phyloP scores from a whole-genome alignment of 495 filamentous ascomycete genomes.

The Hypomontagnella monticulosa region DNA sequence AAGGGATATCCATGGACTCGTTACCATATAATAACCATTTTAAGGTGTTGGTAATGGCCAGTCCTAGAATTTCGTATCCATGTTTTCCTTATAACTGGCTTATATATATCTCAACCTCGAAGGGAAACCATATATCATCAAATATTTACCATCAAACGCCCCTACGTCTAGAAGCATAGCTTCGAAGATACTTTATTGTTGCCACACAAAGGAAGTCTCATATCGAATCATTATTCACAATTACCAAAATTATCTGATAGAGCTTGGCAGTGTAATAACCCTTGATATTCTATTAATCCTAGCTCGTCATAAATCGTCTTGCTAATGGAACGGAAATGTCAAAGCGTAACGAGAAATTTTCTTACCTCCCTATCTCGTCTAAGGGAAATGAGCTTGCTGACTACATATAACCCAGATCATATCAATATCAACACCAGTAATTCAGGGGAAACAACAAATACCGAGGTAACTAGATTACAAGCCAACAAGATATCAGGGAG shows the following conservation, averaged over 20 bases:
- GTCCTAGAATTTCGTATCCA: too few relatives aligned
- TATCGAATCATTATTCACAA: slow-evolving; percentile 89
- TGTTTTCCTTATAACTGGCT: too few relatives aligned
- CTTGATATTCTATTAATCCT: slow-evolving; percentile 77
- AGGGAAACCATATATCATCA: too few relatives aligned
- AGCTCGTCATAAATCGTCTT: slow-evolving; percentile 87
- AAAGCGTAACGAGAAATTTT: slow-evolving; percentile 81
- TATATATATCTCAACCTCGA: too few relatives aligned
- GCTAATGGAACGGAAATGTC: slow-evolving; percentile 93
- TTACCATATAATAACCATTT: too few relatives aligned
- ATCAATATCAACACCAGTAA: slow-evolving; percentile 38
- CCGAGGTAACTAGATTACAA: slow-evolving; percentile 3
- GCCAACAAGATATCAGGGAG: not conserved
- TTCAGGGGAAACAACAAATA: not conserved
- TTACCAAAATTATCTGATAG: slow-evolving; percentile 70
- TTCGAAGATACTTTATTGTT: too few relatives aligned
- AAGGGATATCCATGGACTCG: too few relatives aligned
- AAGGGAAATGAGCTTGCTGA: slow-evolving; percentile 90
- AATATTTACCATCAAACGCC: too few relatives aligned
- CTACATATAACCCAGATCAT: slow-evolving; percentile 82
- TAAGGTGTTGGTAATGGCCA: too few relatives aligned
- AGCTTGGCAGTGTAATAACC: slow-evolving; percentile 92
- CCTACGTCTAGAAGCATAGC: too few relatives aligned
- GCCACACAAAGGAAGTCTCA: slow-evolving; percentile 79
- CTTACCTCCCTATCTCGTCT: slow-evolving; percentile 86